Percentiles rank a stretch among this genome's conserved stretches.
Evolutionary conservation across 805 yeast species (phyloP).

Genomic region (Yarrowia sp.): DNA sequence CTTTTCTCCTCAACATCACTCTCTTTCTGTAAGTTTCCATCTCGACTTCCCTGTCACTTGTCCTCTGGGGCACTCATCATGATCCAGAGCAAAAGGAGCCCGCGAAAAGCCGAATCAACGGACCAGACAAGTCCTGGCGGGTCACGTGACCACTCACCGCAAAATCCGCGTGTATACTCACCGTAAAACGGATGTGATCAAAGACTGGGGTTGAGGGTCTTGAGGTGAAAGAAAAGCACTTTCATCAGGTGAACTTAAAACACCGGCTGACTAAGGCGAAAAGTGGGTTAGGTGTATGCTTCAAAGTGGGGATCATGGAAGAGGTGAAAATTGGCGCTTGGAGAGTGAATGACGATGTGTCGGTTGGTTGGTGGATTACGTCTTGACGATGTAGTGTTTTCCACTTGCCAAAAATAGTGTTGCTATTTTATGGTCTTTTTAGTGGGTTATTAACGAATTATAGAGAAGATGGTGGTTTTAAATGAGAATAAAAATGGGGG

Average conservation of each 20-base stretch:
- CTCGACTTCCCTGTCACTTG: neutral
- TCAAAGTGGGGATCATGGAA: too few species aligned
- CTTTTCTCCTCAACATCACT: too few species aligned
- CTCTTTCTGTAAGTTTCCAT: too few species aligned
- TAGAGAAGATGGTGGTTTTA: too few species aligned
- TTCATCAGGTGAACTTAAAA: constrained; percentile 11
- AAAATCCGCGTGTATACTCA: neutral
- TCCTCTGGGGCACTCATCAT: neutral
- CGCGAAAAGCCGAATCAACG: constrained; percentile 2
- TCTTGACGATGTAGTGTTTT: too few species aligned
- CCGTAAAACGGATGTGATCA: constrained; percentile 36
- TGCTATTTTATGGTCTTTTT: too few species aligned
- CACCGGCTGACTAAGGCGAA: neutral
- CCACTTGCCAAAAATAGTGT: too few species aligned
- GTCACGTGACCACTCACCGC: neutral
- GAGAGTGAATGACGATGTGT: too few species aligned
- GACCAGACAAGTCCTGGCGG: neutral
- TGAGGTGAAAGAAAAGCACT: constrained; percentile 36
- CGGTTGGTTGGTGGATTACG: too few species aligned
- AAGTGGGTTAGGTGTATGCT: neutral
- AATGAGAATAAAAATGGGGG: too few species aligned
- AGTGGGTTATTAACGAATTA: too few species aligned
- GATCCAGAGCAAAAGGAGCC: constrained; percentile 8
- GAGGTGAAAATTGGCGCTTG: too few species aligned
- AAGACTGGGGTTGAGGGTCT: constrained; percentile 30